phyloP scores from a whole-genome alignment of 2,329 filamentous ascomycete species.

The Ophiostoma fasciatum region DNA sequence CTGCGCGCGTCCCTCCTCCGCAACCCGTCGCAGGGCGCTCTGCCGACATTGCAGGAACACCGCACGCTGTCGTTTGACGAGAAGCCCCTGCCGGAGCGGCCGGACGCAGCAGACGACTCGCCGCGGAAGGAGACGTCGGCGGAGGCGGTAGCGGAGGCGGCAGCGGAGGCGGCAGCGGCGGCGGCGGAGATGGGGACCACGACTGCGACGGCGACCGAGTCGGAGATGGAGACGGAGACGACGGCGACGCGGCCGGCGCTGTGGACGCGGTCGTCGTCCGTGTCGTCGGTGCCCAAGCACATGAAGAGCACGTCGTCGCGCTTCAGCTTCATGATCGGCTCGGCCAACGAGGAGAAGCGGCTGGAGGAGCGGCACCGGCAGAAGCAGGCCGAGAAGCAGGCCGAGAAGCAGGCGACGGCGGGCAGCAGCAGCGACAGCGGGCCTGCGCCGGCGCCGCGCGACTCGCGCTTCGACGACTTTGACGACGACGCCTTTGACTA shows the following conservation, averaged over 20 bases:
- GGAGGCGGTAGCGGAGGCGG: no score
- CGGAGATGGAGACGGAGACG: no score
- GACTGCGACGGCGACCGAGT: conserved; percentile 4
- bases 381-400: conserved; percentile 46
- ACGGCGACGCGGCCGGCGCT: no score
- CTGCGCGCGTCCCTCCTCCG: conserved; percentile 1
- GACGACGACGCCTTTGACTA: conserved; percentile 47
- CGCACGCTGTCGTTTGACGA: conserved; percentile 11
- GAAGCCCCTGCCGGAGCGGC: conserved; percentile 13
- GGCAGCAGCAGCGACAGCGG: conserved; percentile 14
- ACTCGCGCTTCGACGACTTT: conserved; percentile 46
- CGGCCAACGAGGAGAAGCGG: conserved; percentile 50
- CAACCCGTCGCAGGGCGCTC: conserved; percentile 1
- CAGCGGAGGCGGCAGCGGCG: neutral
- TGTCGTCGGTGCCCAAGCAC: conserved; percentile 41
- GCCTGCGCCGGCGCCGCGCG: conserved; percentile 19
- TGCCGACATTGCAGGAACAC: conserved; percentile 11
- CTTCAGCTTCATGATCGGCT: conserved; percentile 67
- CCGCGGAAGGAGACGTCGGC: neutral
- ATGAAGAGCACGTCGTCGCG: conserved; percentile 66
- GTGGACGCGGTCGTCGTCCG: no score
- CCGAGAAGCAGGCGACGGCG: conserved; percentile 15
- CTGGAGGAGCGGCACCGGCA: conserved; percentile 60
- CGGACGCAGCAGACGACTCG: conserved; percentile 16
- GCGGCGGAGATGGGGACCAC: neutral